phyloP scores from a whole-genome alignment of 805 yeast species.

The Ogataea wickerhamii region DNA sequence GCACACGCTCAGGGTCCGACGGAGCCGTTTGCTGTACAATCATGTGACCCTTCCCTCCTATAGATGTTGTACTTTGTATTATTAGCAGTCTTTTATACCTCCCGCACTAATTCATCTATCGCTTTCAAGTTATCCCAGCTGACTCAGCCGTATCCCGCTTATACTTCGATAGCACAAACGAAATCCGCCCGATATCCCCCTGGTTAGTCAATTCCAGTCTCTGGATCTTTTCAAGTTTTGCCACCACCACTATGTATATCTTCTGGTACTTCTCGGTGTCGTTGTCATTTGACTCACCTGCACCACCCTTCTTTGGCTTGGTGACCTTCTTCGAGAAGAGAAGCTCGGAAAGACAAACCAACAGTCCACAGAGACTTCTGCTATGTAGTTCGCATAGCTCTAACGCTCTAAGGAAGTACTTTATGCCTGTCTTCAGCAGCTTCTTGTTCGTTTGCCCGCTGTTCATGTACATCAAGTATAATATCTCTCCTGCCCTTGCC shows the following conservation, averaged over 20 bases:
- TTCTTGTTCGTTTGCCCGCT: constrained; percentile 8
- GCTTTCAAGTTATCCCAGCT: background rate
- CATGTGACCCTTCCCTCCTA: constrained; percentile 15
- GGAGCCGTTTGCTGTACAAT: constrained; percentile 29
- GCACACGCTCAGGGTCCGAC: constrained; percentile 3
- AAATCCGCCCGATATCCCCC: constrained; percentile 39
- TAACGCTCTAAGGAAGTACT: constrained; percentile 63
- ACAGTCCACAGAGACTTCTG: constrained; percentile 49
- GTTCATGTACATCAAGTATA: constrained; percentile 14
- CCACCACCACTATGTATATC: constrained; percentile 36
- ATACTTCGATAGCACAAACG: constrained; percentile 18
- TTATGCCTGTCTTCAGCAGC: constrained; percentile 24
- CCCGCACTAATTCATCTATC: background rate
- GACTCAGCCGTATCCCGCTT: background rate
- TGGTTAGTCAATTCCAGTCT: constrained; percentile 23
- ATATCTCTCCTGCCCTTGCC: constrained; percentile 61
- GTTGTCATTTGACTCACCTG: constrained; percentile 1
- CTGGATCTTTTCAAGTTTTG: constrained; percentile 35
- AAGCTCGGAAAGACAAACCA: constrained; percentile 16
- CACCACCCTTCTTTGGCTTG: constrained; percentile 3
- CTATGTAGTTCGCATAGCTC: constrained; percentile 70
- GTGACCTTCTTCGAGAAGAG: constrained; percentile 4
- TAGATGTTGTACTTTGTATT: background rate
- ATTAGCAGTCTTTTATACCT: constrained; percentile 1
- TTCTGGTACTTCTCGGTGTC: constrained; percentile 27